phyloP scores from a whole-genome alignment of 2,329 filamentous ascomycete genomes.

The Plenodomus biglobosus region DNA sequence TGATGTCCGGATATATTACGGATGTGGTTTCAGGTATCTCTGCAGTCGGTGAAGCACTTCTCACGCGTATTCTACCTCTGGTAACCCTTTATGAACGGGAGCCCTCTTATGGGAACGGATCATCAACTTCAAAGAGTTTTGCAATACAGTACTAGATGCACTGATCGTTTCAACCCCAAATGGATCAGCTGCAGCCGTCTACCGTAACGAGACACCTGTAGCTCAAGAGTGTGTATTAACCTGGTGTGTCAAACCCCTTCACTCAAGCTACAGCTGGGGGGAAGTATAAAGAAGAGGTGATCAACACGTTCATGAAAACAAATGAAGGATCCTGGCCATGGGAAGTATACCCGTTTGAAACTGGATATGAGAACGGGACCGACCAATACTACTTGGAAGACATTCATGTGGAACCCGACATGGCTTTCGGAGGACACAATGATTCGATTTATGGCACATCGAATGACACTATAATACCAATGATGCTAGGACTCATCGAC shows the following conservation, averaged over 20 bases:
- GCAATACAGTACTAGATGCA: constrained; percentile 9
- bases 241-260: constrained; percentile 28
- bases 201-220: constrained; percentile 7
- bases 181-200: constrained; percentile 5
- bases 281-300: constrained; percentile 16
- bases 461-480: constrained; percentile 2
- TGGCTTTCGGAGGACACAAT: neutral
- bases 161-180: constrained; percentile 9
- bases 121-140: constrained; percentile 15
- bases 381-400: constrained; percentile 6
- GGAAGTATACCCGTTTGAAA: neutral
- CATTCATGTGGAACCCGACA: constrained; percentile 6
- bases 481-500: constrained; percentile 6
- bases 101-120: constrained; percentile 13
- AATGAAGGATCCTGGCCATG: constrained; percentile 12
- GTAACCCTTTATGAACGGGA: neutral
- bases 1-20: constrained; percentile 27
- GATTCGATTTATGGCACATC: constrained; percentile 6
- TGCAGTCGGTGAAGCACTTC: constrained; percentile 11
- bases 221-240: constrained; percentile 24
- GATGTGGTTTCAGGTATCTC: neutral
- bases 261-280: constrained; percentile 18
- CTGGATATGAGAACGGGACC: neutral
- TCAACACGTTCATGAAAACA: constrained; percentile 9
- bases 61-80: constrained; percentile 17